These are phyloP conservation scores for Fusarium hainanense DNA, from an alignment of 2,329 filamentous ascomycete genomes.

Conservation along the genomic window DNA sequence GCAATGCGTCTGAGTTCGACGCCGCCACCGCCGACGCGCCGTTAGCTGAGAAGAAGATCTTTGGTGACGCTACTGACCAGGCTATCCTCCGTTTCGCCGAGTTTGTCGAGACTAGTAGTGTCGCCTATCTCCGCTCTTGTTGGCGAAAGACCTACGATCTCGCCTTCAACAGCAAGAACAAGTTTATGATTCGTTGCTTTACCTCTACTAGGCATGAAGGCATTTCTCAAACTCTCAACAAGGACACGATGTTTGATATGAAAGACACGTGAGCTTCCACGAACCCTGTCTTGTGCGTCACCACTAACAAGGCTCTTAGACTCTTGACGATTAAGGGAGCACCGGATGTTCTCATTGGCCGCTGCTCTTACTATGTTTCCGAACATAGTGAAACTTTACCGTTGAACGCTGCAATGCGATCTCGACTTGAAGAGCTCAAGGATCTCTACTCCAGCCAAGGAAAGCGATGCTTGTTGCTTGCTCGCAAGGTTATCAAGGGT, in stretches of 20 bases:
- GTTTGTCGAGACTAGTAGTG: conserved; percentile 56
- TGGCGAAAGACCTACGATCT: conserved; percentile 76
- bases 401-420: neutral
- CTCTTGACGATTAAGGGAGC: conserved; percentile 83
- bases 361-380: conserved; percentile 44
- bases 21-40: conserved; percentile 69
- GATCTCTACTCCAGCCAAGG: conserved; percentile 8
- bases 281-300: rapidly evolving
- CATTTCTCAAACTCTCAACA: conserved; percentile 55
- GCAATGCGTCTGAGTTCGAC: conserved; percentile 82
- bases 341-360: conserved; percentile 75
- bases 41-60: conserved; percentile 70
- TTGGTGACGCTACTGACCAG: conserved; percentile 81
- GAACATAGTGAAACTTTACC: neutral
- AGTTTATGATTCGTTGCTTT: conserved; percentile 72
- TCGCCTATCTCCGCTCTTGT: conserved; percentile 67
- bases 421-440: conserved; percentile 1
- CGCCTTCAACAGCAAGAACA: conserved; percentile 85
- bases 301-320: conserved; percentile 41
- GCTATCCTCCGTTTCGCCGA: conserved; percentile 80
- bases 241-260: neutral
- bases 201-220: conserved; percentile 49
- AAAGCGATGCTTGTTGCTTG: conserved; percentile 8
- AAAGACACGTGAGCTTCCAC: conserved; percentile 8
- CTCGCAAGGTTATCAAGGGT: neutral